Base-by-base conservation (phyloP, 129 eudicot genomes). In the Logfia minima region DNA sequence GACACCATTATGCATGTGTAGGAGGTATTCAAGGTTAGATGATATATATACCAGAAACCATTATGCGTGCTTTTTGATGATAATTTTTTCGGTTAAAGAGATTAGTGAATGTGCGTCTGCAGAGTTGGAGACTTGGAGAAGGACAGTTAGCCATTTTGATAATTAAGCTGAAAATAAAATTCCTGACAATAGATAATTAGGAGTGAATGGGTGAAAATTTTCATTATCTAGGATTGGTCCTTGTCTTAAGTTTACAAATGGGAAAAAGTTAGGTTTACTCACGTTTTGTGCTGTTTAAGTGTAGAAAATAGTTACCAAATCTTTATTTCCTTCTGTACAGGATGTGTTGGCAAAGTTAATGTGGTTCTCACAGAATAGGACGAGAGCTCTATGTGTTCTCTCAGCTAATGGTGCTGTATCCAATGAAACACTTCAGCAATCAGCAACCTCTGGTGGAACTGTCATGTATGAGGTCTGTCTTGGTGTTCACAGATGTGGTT, bases 351-450 rank as follows among this genome's bases (percentile, higher is more conserved):
- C 74, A 32, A 86, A 79, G 51, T 70, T 88, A 29, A 76, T 86
- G 81, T 76, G 87, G 67, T 84, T 88, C 73, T 79, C 88, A 8
- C 85, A 86, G 76, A 65, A 79, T 22, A 79, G 82, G 75, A 75
- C 82, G 18, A 78, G 85, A 70, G 86, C 85, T 9, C 39, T 88
- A 14, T 88, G 90, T 59, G 76, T 88, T 53, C 65, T 88, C 66
- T 88, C 93, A 56, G 93, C 85, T 32, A 84, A 66, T 48, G 93
- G 93, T 37, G 68, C 80, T 4, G 74, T 88, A 82, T 86, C 93
- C 11, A 77, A 69, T 28, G 90, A 86, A 28, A 86, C 93, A 69
- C 85, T 88, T 65, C 83, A 76, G 45, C 90, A 80, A 60, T 71
- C 88, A 14, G 66, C 84, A 68, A 62, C 82, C 58, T 78, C 87